A percentile compares a stretch with the other conserved stretches of the same genome.
Evolutionary conservation across 2,329 filamentous ascomycete species (phyloP).

Genomic region (Claviceps sp.): DNA sequence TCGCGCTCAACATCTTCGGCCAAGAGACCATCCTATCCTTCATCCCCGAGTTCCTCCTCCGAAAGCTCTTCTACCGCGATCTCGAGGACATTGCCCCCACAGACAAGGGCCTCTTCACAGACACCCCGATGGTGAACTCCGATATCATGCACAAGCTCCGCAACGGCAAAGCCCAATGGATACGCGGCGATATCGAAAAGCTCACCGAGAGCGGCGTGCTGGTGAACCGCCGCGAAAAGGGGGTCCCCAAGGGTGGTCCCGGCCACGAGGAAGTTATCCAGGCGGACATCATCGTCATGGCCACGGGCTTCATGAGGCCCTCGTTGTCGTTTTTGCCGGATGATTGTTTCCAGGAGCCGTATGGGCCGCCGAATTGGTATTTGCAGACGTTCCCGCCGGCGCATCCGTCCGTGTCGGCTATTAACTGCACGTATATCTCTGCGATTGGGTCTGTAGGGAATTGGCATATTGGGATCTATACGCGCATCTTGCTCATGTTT

Average conservation of each 20-base stretch:
- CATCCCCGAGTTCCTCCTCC: conserved; percentile 64
- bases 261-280: conserved; percentile 53
- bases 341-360: conserved; percentile 59
- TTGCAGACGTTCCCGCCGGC: conserved; percentile 70
- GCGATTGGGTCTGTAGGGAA: conserved; percentile 75
- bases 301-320: conserved; percentile 68
- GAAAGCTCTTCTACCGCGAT: conserved; percentile 72
- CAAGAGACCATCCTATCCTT: conserved; percentile 63
- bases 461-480: conserved; percentile 86
- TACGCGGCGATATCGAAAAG: conserved; percentile 63
- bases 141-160: conserved; percentile 67
- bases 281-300: conserved; percentile 69
- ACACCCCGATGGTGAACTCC: conserved; percentile 79
- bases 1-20: conserved; percentile 68
- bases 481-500: conserved; percentile 75
- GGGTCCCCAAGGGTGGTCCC: conserved; percentile 63
- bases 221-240: conserved; percentile 59
- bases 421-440: conserved; percentile 71
- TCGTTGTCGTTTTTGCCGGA: conserved; percentile 60
- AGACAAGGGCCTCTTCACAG: conserved; percentile 62
- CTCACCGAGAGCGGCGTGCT: conserved; percentile 50
- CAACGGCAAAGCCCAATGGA: conserved; percentile 58
- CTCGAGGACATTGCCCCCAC: conserved; percentile 56
- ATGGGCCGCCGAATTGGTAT: conserved; percentile 76
- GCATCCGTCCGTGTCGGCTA: conserved; percentile 61